Conservation (phyloP, 2,329 filamentous ascomycete species). For the Monilinia vaccinii-corymbosi region DNA sequence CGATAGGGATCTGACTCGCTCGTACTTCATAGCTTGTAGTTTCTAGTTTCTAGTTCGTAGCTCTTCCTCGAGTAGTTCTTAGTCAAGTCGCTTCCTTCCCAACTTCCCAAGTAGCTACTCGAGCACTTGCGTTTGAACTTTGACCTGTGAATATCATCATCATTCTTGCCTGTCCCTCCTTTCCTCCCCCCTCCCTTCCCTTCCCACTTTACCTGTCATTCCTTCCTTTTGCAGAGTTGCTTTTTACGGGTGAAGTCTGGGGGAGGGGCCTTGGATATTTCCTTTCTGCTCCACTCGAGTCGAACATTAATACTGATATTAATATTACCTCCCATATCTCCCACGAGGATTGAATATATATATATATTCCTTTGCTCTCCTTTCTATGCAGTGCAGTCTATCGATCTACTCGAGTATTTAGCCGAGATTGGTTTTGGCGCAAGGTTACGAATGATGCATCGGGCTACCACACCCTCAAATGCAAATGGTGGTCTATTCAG, state of each 20-base stretch:
- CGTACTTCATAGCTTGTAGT: too few relatives aligned
- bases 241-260: neutral
- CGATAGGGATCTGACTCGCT: too few relatives aligned
- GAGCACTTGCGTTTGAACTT: too few relatives aligned
- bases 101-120: too few relatives aligned
- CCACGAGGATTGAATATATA: conserved; percentile 1
- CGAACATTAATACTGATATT: conserved; percentile 4
- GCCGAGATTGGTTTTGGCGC: conserved; percentile 8
- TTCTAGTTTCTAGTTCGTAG: too few relatives aligned
- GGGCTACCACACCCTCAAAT: conserved; percentile 7
- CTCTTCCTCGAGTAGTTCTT: too few relatives aligned
- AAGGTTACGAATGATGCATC: conserved; percentile 11
- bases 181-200: too few relatives aligned
- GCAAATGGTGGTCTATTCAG: conserved; percentile 16
- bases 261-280: neutral
- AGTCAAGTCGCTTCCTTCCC: too few relatives aligned
- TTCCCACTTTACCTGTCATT: neutral
- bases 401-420: neutral
- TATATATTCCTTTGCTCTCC: neutral
- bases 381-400: neutral
- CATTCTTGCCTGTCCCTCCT: too few relatives aligned
- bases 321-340: conserved; percentile 1
- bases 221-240: neutral
- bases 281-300: conserved; percentile 10
- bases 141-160: too few relatives aligned